Evolutionary conservation across 1,284 basidiomycete genomes (phyloP), one percentile per base, ranked within the genome.

Genomic region (Hymenochaete sp.): DNA sequence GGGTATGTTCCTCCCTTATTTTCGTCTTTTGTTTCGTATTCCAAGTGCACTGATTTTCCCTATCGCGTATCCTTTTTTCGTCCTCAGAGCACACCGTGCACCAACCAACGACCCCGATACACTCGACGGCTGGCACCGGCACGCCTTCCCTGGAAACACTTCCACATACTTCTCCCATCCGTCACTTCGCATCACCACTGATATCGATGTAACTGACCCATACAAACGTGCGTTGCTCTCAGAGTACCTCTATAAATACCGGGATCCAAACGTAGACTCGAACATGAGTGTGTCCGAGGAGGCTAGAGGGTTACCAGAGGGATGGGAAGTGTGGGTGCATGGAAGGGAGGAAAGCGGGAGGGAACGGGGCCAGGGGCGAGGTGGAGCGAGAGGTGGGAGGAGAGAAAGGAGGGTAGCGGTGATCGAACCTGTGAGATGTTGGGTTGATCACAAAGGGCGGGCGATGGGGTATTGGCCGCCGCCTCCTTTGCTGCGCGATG

Each of bases 141-240:
- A 81, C 56, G 65, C 71, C 7, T 72, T 87, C 9, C 83, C 84
- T 1, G 32, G n/a, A n/a, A 80, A 86, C 54, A 73, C 73, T 14
- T 64, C 71, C 3, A 64, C 70, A 28, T 87, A 87, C 61, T 87
- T 77, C 54, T 70, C 73, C 31, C 79, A 85, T 53, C 69, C 72
- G 2, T 71, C 67, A 5, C 61, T 68, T 36, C 72, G 68, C 31
- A 66, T 79, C 42, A 75, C 74, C 16, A 81, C 81, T 11, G 83
- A 87, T 56, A 62, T 79, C 39, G 75, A 84, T 52, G 59, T 87
- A 40, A 70, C 77, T 29, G 66, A 64, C 39, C 53, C 70, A 39
- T 64, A 63, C 35, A 67, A 67, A 44, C 63, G 83, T 14, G 66
- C 71, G 16, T n/a, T n/a, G n/a, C n/a, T n/a, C n/a, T n/a, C n/a